These are phyloP conservation scores for Venturiaceae sp. DNA, from an alignment of 2,329 filamentous ascomycete species.

Conservation along the genomic window DNA sequence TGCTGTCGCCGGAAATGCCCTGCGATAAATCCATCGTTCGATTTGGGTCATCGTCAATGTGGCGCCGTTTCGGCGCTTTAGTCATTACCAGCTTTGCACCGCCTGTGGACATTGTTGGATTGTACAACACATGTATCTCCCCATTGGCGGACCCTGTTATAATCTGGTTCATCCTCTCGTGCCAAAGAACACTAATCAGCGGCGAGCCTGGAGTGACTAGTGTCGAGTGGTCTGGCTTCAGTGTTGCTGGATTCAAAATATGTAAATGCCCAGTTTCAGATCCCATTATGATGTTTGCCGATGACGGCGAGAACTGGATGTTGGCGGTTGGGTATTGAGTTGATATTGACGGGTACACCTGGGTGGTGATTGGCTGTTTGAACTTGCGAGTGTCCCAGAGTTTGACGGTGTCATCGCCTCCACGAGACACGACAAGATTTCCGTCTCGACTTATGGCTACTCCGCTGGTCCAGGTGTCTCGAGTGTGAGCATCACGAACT, in stretches of 20 bases:
- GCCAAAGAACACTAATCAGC: slow-evolving; percentile 81
- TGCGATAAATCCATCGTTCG: slow-evolving; percentile 75
- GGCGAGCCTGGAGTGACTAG: slow-evolving; percentile 79
- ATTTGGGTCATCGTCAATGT: slow-evolving; percentile 86
- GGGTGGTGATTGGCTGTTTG: slow-evolving; percentile 74
- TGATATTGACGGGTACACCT: slow-evolving; percentile 72
- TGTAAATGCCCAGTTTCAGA: slow-evolving; percentile 79
- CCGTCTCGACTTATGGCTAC: slow-evolving; percentile 87
- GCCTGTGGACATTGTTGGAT: slow-evolving; percentile 67
- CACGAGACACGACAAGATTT: slow-evolving; percentile 78
- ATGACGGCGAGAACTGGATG: slow-evolving; percentile 81
- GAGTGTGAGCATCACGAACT: slow-evolving; percentile 70
- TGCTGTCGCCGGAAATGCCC: slow-evolving; percentile 74
- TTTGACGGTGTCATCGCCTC: slow-evolving; percentile 88
- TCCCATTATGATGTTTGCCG: slow-evolving; percentile 78
- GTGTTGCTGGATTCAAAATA: slow-evolving; percentile 86
- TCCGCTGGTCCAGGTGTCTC: slow-evolving; percentile 83
- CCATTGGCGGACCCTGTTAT: slow-evolving; percentile 86
- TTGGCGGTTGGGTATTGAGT: slow-evolving; percentile 75
- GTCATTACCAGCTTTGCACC: slow-evolving; percentile 88
- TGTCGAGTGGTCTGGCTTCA: slow-evolving; percentile 75
- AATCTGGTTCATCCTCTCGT: slow-evolving; percentile 92
- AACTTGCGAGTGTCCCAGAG: slow-evolving; percentile 96
- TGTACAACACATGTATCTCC: slow-evolving; percentile 84
- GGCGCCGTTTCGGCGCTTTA: slow-evolving; percentile 85